Evolutionary conservation across 2,329 filamentous ascomycete species (phyloP).

Genomic region (Myriosclerotinia duriaeana): DNA sequence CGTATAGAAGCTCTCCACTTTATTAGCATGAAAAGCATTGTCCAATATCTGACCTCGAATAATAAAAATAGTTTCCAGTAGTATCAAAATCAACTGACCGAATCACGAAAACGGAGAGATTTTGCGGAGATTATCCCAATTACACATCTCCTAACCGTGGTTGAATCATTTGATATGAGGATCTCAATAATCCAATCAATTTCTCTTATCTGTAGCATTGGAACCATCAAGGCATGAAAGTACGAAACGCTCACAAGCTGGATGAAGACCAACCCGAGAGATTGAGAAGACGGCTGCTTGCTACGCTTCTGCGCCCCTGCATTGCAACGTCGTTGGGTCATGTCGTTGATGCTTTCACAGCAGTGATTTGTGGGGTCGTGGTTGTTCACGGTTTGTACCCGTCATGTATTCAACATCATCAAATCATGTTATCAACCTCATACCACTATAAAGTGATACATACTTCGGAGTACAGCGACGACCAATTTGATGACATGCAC

Average conservation of each 20-base stretch:
- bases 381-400: slow-evolving; percentile 22
- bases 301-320: slow-evolving; percentile 20
- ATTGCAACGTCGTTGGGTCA: slow-evolving; percentile 21
- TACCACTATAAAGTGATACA: slow-evolving; percentile 14
- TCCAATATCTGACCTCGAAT: slow-evolving; percentile 9
- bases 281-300: slow-evolving; percentile 19
- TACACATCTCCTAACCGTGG: slow-evolving; percentile 13
- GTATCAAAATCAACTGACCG: slow-evolving; percentile 8
- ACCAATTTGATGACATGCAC: slow-evolving; percentile 11
- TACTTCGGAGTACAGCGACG: slow-evolving; percentile 15
- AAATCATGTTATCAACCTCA: slow-evolving; percentile 20
- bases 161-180: slow-evolving; percentile 12
- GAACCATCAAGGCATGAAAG: slow-evolving; percentile 10
- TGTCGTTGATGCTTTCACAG: slow-evolving; percentile 4
- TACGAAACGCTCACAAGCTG: slow-evolving; percentile 22
- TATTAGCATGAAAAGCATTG: slow-evolving; percentile 15
- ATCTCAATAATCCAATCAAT: slow-evolving; percentile 14
- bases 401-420: slow-evolving; percentile 17
- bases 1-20: slow-evolving; percentile 15
- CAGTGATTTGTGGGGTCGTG: slow-evolving; percentile 19
- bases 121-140: slow-evolving; percentile 21
- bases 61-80: slow-evolving; percentile 21
- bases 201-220: slow-evolving; percentile 17
- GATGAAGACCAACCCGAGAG: slow-evolving; percentile 4
- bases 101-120: slow-evolving; percentile 23